These are phyloP conservation scores for Quillaja saponaria DNA, from an alignment of 306 rosid species.

Conservation along the genomic window DNA sequence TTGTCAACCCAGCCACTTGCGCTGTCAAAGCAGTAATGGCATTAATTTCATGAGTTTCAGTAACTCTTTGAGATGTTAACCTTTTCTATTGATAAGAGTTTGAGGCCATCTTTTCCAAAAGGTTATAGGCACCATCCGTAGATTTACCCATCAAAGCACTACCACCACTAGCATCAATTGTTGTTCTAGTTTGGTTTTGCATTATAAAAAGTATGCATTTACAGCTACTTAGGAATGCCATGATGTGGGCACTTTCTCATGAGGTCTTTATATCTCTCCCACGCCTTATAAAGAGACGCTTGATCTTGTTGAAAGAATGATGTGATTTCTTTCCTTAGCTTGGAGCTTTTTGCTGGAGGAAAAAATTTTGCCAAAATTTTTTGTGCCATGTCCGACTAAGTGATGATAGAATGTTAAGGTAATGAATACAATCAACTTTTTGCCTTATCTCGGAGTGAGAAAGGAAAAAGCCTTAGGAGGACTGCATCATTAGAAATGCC, in stretches of 20 bases:
- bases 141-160: background rate
- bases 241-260: background rate
- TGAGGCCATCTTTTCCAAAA: background rate
- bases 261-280: background rate
- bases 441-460: background rate
- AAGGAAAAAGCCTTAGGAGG: background rate
- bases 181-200: background rate
- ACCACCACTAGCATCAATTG: background rate
- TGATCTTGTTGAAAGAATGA: background rate
- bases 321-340: background rate
- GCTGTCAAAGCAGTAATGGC: too few species aligned
- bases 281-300: background rate
- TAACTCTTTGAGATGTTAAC: too few species aligned
- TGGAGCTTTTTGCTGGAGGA: background rate
- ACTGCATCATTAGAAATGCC: background rate
- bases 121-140: background rate
- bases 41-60: too few species aligned
- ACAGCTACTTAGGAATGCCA: fast-evolving
- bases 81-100: background rate
- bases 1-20: too few species aligned
- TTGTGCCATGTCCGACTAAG: background rate
- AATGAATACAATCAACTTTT: background rate
- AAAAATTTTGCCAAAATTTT: background rate
- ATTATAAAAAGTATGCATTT: background rate
- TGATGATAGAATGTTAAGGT: background rate